A percentile compares a stretch with the other conserved stretches of the same genome.
Evolutionary conservation across 1,139 yeast species (phyloP).

Genomic region (Hanseniaspora uvarum): DNA sequence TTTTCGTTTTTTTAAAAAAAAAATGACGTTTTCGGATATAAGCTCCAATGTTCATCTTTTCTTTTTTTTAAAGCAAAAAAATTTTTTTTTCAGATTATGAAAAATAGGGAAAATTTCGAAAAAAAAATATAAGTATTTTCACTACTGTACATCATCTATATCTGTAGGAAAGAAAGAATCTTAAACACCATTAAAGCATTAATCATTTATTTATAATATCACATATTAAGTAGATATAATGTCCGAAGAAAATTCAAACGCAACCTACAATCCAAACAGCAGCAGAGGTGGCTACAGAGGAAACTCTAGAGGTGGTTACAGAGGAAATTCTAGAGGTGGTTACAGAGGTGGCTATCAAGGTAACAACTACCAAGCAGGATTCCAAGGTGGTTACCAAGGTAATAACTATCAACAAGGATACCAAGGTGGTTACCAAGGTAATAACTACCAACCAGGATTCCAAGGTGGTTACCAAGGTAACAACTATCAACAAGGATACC

Average conservation of each 20-base stretch:
- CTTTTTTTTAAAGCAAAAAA: constrained; percentile 14
- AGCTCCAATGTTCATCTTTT: constrained; percentile 23
- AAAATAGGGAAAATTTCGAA: background rate
- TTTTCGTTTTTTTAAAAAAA: too few relatives aligned
- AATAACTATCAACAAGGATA: constrained; percentile 23
- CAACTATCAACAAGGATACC: constrained; percentile 8
- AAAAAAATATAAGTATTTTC: background rate
- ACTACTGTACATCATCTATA: background rate
- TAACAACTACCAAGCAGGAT: constrained; percentile 25
- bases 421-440: constrained; percentile 26
- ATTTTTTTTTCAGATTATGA: constrained; percentile 8
- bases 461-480: constrained; percentile 29
- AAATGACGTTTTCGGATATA: constrained; percentile 11
- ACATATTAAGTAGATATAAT: constrained; percentile 18
- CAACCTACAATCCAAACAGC: constrained; percentile 6
- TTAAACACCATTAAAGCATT: background rate
- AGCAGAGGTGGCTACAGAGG: constrained; percentile 7
- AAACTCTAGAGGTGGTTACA: constrained; percentile 10
- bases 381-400: constrained; percentile 29
- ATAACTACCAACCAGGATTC: constrained; percentile 24
- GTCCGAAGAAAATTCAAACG: constrained; percentile 17
- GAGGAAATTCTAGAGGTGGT: constrained; percentile 23
- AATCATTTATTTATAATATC: background rate
- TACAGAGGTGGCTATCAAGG: constrained; percentile 16
- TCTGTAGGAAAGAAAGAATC: background rate